phyloP scores from a whole-genome alignment of 2,329 filamentous ascomycete species.

The Colletotrichum somersetense region DNA sequence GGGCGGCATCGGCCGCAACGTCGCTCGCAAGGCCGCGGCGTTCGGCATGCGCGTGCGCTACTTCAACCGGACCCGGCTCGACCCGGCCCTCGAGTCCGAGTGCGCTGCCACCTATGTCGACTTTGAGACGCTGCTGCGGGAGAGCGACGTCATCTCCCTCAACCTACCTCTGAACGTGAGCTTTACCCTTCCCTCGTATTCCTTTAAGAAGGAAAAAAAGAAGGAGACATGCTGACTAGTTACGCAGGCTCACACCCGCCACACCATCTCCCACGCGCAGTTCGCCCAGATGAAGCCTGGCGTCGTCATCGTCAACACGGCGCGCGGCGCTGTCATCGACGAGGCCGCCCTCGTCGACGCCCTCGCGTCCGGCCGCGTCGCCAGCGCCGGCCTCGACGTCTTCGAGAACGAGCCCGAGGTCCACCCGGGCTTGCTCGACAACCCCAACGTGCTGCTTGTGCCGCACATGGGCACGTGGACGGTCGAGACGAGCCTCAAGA shows the following conservation, averaged over 20 bases:
- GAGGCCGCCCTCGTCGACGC: slow-evolving; percentile 83
- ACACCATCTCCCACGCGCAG: slow-evolving; percentile 79
- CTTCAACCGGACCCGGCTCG: slow-evolving; percentile 76
- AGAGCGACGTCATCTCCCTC: slow-evolving; percentile 82
- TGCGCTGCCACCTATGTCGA: slow-evolving; percentile 75
- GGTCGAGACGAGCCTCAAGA: slow-evolving; percentile 71
- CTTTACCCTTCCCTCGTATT: slow-evolving; percentile 49
- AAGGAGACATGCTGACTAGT: background rate
- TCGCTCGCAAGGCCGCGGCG: slow-evolving; percentile 78
- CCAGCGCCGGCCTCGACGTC: slow-evolving; percentile 81
- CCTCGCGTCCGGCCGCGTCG: slow-evolving; percentile 76
- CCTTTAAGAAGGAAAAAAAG: background rate
- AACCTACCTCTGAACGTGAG: slow-evolving; percentile 86
- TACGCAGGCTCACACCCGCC: slow-evolving; percentile 70
- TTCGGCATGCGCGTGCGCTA: slow-evolving; percentile 85
- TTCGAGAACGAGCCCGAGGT: slow-evolving; percentile 85
- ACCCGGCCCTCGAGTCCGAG: slow-evolving; percentile 63
- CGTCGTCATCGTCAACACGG: slow-evolving; percentile 84
- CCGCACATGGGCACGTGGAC: slow-evolving; percentile 92
- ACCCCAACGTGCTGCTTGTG: slow-evolving; percentile 79
- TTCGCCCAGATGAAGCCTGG: slow-evolving; percentile 84
- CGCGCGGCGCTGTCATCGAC: slow-evolving; percentile 85
- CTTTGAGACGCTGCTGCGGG: slow-evolving; percentile 78
- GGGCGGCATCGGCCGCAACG: slow-evolving; percentile 85
- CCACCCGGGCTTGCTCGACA: slow-evolving; percentile 77